Percentiles rank a stretch among this genome's conserved stretches.
Conservation (phyloP, 2,329 filamentous ascomycete species). For the Elsinoe necatrix region DNA sequence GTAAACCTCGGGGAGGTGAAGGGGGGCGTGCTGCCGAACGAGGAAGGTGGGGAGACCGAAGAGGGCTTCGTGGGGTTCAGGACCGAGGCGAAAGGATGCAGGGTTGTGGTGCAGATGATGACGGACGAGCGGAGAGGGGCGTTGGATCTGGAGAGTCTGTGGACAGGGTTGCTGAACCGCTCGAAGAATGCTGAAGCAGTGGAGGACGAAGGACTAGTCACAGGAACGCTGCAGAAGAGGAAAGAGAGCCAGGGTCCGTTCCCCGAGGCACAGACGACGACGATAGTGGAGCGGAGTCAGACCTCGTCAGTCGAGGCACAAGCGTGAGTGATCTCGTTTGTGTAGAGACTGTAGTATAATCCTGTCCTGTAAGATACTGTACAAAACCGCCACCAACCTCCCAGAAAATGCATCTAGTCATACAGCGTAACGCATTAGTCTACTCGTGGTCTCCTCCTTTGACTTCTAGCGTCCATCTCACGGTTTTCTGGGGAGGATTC, state of each 20-base stretch:
- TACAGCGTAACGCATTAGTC: neutral
- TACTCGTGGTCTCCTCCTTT: neutral
- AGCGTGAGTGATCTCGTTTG: neutral
- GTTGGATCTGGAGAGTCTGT: conserved; percentile 58
- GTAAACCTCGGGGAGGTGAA: conserved; percentile 73
- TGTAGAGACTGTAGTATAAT: neutral
- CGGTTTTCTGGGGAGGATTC: neutral
- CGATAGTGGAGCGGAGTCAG: neutral
- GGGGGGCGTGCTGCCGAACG: conserved; percentile 53
- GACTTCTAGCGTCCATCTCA: neutral
- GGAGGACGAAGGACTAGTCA: conserved; percentile 21
- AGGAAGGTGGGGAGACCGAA: conserved; percentile 27
- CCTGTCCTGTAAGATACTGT: conserved; percentile 10
- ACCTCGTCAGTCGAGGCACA: neutral
- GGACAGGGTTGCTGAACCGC: conserved; percentile 43
- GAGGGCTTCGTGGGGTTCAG: conserved; percentile 72
- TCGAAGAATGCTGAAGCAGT: conserved; percentile 27
- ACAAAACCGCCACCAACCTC: neutral
- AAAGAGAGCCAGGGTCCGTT: conserved; percentile 9
- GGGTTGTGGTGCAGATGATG: conserved; percentile 63
- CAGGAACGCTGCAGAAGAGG: conserved; percentile 21
- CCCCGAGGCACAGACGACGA: conserved; percentile 4
- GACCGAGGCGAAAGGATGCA: conserved; percentile 45
- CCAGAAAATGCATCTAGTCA: neutral
- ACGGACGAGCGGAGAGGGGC: conserved; percentile 61